phyloP scores from a whole-genome alignment of 768 basidiomycete genomes.

The Mycena kentingensis region DNA sequence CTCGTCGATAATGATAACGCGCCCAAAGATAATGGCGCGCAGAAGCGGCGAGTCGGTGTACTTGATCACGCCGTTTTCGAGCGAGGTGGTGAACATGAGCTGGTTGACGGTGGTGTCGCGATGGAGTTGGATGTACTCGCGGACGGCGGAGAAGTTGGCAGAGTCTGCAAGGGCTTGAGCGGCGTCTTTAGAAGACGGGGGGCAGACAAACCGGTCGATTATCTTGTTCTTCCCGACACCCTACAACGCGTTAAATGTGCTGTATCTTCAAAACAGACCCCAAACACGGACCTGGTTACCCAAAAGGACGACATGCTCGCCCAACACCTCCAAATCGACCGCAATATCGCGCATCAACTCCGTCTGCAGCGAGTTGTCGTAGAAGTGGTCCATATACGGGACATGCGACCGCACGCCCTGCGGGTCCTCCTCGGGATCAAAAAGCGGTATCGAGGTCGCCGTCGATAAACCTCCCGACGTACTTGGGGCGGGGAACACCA shows the following conservation, averaged over 20 bases:
- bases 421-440: conserved; percentile 50
- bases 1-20: conserved; percentile 71
- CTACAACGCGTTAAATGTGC: conserved; percentile 26
- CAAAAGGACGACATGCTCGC: conserved; percentile 64
- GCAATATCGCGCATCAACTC: conserved; percentile 68
- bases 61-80: conserved; percentile 58
- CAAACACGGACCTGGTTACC: conserved; percentile 58
- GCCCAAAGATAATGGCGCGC: conserved; percentile 59
- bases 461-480: conserved; percentile 36
- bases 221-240: conserved; percentile 76
- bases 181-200: not conserved
- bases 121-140: conserved; percentile 69
- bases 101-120: conserved; percentile 72
- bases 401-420: conserved; percentile 60
- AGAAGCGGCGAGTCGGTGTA: conserved; percentile 69
- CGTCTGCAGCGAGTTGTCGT: conserved; percentile 69
- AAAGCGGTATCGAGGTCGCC: conserved; percentile 59
- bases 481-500: conserved; percentile 52
- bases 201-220: conserved; percentile 51
- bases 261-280: not conserved
- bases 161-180: conserved; percentile 33
- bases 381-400: conserved; percentile 71
- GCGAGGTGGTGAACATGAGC: conserved; percentile 66
- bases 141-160: conserved; percentile 66
- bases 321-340: conserved; percentile 59